Evolutionary conservation across 192 early-diverging fungal genomes (phyloP).

Genomic region (Backusella mclennaniae): DNA sequence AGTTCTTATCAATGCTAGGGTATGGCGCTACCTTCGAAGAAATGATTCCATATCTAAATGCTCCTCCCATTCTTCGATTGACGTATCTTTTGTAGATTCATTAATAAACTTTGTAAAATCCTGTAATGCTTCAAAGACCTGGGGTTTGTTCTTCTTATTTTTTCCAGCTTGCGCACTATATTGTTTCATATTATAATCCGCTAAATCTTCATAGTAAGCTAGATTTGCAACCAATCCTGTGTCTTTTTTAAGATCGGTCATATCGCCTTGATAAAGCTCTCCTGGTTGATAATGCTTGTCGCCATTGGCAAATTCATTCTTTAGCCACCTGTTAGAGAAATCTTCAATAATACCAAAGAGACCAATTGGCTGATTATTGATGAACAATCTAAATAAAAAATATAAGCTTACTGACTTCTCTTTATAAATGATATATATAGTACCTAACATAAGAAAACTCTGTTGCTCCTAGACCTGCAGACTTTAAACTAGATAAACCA

Average conservation of each 20-base stretch:
- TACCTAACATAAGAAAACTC: slow-evolving; percentile 20
- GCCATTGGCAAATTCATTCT: slow-evolving; percentile 33
- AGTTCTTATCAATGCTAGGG: too few relatives aligned
- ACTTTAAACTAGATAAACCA: background rate
- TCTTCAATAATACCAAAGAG: slow-evolving; percentile 42
- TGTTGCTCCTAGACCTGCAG: background rate
- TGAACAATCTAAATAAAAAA: slow-evolving; percentile 21
- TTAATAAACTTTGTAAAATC: slow-evolving; percentile 27
- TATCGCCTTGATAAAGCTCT: slow-evolving; percentile 8
- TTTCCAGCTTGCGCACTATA: slow-evolving; percentile 13
- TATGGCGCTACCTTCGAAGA: slow-evolving; percentile 1
- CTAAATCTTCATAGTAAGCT: background rate
- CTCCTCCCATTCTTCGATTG: slow-evolving; percentile 11
- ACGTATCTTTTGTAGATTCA: slow-evolving; percentile 5
- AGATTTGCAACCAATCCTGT: background rate
- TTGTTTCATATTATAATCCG: background rate
- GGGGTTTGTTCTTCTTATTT: background rate
- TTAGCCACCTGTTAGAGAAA: slow-evolving; percentile 38
- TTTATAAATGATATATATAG: background rate
- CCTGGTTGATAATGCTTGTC: slow-evolving; percentile 20
- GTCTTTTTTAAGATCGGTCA: too few relatives aligned
- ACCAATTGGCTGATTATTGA: slow-evolving; percentile 38
- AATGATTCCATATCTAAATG: slow-evolving; percentile 18
- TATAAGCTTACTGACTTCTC: background rate
- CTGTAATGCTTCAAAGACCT: background rate